phyloP scores from a whole-genome alignment of 306 rosid species.

The Fragaria ananassa region DNA sequence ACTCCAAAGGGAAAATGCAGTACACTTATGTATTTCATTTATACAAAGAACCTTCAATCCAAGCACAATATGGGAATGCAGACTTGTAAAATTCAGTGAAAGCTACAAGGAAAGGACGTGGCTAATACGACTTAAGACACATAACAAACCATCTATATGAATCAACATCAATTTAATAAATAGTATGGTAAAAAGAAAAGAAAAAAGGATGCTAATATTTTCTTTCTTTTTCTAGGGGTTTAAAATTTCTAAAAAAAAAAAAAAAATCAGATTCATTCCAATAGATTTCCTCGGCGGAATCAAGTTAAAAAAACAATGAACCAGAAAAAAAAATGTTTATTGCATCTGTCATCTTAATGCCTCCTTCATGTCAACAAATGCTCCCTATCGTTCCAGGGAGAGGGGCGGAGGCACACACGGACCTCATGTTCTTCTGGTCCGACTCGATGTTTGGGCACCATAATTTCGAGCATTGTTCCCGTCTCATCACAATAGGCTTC shows the following conservation, averaged over 20 bases:
- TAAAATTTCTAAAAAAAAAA: conserved; percentile 1
- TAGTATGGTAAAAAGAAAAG: neutral
- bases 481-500: conserved; percentile 62
- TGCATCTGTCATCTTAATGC: conserved; percentile 19
- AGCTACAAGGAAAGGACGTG: neutral
- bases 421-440: conserved; percentile 69
- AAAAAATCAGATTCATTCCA: conserved; percentile 19
- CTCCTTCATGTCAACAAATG: conserved; percentile 50
- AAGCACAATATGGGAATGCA: conserved; percentile 12
- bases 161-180: conserved; percentile 13
- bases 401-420: conserved; percentile 54
- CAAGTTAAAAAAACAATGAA: conserved; percentile 26
- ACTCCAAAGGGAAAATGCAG: neutral
- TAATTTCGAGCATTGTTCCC: conserved; percentile 56
- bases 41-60: conserved; percentile 17
- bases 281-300: conserved; percentile 22
- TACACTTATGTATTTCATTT: neutral
- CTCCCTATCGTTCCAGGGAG: conserved; percentile 46
- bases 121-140: neutral
- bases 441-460: conserved; percentile 48
- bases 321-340: conserved; percentile 19
- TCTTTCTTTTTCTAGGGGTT: conserved; percentile 9
- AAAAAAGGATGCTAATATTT: conserved; percentile 1
- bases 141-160: conserved; percentile 7
- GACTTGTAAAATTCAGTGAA: neutral